A percentile compares a stretch with the other conserved stretches of the same genome.
Evolutionary conservation across 2,329 filamentous ascomycete genomes (phyloP).

Genomic region (Colletotrichum somersetense): DNA sequence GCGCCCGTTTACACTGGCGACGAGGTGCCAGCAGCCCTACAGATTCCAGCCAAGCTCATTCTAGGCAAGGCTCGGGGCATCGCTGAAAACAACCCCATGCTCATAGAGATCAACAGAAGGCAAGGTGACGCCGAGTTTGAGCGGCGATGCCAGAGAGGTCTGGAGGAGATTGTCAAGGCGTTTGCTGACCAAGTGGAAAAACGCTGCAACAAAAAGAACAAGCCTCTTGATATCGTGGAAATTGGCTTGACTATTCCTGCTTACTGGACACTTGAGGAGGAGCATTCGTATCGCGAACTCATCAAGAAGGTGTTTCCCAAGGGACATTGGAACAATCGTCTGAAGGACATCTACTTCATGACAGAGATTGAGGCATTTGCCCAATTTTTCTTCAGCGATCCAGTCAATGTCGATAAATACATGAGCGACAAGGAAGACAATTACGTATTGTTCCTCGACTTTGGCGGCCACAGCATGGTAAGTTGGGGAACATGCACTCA

Average conservation of each 20-base stretch:
- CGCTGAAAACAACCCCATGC: slow-evolving; percentile 34
- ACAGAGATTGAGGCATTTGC: slow-evolving; percentile 28
- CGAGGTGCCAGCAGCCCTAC: slow-evolving; percentile 4
- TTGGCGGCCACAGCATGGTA: slow-evolving; percentile 39
- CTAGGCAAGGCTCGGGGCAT: background rate
- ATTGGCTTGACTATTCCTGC: slow-evolving; percentile 4
- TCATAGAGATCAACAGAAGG: slow-evolving; percentile 8
- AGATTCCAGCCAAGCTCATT: slow-evolving; percentile 27
- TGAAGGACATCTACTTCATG: slow-evolving; percentile 17
- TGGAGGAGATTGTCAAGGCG: background rate
- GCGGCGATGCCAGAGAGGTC: background rate
- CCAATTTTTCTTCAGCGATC: slow-evolving; percentile 17
- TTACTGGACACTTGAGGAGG: slow-evolving; percentile 13
- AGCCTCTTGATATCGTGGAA: background rate
- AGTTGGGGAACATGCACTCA: background rate
- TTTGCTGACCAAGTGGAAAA: background rate
- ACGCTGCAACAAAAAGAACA: background rate
- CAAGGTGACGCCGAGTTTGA: background rate
- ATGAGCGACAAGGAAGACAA: background rate
- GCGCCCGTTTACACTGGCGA: slow-evolving; percentile 38
- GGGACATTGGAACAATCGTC: background rate
- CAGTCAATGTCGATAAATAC: background rate
- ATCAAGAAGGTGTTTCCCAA: background rate
- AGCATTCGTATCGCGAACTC: background rate
- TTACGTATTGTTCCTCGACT: slow-evolving; percentile 32